Evolutionary conservation across 345 rosid species (phyloP).

Genomic region (Linum lewisii): DNA sequence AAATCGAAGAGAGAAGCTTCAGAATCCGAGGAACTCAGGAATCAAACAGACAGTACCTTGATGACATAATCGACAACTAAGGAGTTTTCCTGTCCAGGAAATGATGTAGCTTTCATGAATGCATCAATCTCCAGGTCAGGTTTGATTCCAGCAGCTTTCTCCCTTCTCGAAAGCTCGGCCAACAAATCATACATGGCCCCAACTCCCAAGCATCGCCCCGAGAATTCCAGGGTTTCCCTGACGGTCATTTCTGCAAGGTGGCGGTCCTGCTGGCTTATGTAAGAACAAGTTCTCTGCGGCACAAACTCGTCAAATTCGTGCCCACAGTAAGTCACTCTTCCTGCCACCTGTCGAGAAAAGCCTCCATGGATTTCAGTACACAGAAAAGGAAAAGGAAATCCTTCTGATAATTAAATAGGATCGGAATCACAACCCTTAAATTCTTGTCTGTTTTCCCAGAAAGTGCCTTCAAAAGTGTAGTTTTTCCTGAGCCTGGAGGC

Average conservation of each 20-base stretch:
- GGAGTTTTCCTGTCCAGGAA: not conserved
- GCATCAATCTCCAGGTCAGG: slow-evolving; percentile 2
- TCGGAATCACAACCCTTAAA: not conserved
- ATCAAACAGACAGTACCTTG: not conserved
- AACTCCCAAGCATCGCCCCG: slow-evolving; percentile 1
- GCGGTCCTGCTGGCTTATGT: not conserved
- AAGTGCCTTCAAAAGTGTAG: not conserved
- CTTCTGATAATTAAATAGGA: not conserved
- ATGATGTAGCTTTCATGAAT: slow-evolving; percentile 4
- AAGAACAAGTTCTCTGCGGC: slow-evolving; percentile 4
- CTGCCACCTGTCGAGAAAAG: not conserved
- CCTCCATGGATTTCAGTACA: not conserved
- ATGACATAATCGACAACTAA: not conserved
- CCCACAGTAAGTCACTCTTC: slow-evolving; percentile 2
- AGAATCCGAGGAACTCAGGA: not conserved
- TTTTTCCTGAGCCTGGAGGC: slow-evolving; percentile 3
- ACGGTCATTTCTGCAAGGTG: slow-evolving; percentile 1
- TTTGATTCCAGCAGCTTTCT: not conserved
- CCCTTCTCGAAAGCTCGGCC: not conserved
- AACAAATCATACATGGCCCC: not conserved
- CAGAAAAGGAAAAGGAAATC: not conserved
- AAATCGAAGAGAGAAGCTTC: no score
- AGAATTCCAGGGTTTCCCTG: slow-evolving; percentile 1
- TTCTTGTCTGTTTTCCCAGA: not conserved
- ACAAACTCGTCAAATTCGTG: not conserved